These are phyloP conservation scores for Sclerospora graminicola DNA, from an alignment of 352 stramenopile genomes.

Conservation along the genomic window DNA sequence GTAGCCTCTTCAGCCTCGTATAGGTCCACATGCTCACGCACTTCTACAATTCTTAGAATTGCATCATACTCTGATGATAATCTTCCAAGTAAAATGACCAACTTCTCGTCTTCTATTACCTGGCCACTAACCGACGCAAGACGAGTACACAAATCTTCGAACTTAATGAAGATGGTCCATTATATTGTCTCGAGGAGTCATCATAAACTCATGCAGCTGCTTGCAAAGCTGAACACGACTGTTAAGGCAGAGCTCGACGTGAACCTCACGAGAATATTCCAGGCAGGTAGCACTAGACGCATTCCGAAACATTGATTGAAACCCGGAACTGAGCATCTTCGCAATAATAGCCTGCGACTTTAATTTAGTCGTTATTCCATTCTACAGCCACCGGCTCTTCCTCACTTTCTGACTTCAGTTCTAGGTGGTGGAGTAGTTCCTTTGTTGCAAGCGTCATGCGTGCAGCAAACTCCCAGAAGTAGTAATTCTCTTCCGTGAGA, in stretches of 20 bases:
- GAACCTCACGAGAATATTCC: conserved; percentile 1
- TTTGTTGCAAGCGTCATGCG: background rate
- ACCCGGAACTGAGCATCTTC: background rate
- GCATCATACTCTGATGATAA: background rate
- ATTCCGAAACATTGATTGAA: conserved; percentile 1
- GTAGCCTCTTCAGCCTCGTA: conserved; percentile 11
- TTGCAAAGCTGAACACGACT: background rate
- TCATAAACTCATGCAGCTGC: too few species aligned
- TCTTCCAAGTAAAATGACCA: background rate
- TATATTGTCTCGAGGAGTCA: too few species aligned
- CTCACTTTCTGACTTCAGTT: background rate
- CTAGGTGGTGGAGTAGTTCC: background rate
- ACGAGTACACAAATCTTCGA: background rate
- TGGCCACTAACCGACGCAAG: background rate
- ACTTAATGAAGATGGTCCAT: too few species aligned
- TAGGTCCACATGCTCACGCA: too few species aligned
- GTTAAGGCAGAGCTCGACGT: background rate
- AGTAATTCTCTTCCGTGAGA: background rate
- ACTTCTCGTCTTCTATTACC: background rate
- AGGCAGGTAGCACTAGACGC: background rate
- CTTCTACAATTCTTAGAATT: background rate
- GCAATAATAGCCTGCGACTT: too few species aligned
- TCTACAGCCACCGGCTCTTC: background rate
- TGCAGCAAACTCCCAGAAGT: background rate
- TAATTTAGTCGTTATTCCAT: too few species aligned